Evolutionary conservation across 768 basidiomycete species (phyloP), one percentile per base, ranked within the genome.

Genomic region (Russula griseocarnosa): DNA sequence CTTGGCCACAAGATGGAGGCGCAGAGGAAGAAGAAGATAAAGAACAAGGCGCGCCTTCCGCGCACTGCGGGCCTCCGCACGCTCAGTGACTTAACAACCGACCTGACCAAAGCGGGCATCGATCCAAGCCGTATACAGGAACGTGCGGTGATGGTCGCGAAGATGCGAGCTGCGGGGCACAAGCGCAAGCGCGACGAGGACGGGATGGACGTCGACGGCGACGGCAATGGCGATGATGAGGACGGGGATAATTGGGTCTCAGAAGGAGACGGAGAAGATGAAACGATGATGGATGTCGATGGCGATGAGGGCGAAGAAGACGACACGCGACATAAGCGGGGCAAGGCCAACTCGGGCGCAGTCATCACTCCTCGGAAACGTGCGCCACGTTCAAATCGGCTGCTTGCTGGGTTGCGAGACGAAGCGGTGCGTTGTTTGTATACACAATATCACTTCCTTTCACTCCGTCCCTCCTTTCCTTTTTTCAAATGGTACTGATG

Each of bases 111-210:
- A 70, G 92, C 91, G 18, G 97, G 97, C 0, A 81, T 92, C 68
- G 91, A 99, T 73, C 90, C 97, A 5, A 88, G 87, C 67, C 82
- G 83, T 55, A 86, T 99, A 69, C 83, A 94, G 74, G 91, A 92
- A 65, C 87, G 95, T n/a, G 97, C 94, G 7, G 82, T 82, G 70
- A 80, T 87, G 71, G 75, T 98, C 50, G 91, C 89, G 36, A 93
- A 93, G 75, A 73, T 85, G 28, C 82, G 79, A 79, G 70, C 86
- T 78, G 76, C 80, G 52, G 85, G 91, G 79, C 81, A 87, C 73
- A 90, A 90, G 73, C 81, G 92, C 60, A 79, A 81, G 70, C 75
- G 80, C 53, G 86, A 85, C 53, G 76, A 69, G 26, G 71, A 68
- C 24, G 77, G 71, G 1, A 74, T 70, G 60, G 75, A 69, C 22